Base-by-base conservation (phyloP, 768 basidiomycete species). In the Baorangia bicolor region DNA sequence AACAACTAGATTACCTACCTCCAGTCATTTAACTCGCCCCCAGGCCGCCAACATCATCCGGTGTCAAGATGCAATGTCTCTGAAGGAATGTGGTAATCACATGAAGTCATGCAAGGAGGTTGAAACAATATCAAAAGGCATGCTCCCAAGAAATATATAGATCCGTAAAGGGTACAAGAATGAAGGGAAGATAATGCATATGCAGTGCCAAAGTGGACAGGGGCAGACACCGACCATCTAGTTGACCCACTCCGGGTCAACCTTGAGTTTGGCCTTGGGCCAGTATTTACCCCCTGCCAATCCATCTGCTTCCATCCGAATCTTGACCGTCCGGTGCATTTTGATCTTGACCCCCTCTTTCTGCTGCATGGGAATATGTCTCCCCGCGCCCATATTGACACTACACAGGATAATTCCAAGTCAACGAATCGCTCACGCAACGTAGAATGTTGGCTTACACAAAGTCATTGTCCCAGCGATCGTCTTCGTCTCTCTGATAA, bases 261-360 rank as follows among this genome's bases (percentile, higher is more conserved):
- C 64, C 49, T 62, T 65, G 51, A 77, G 67, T 47, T 70, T 70
- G 4, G 79, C 75, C 41, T 63, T 72, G 7, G 81, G 81, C 49
- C 54, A 63, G 56, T 82, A 82, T 49, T 67, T 69, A 1, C 68
- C 67, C 1, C 20, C 64, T 7, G 20, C n/a, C 38, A 71, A 49
- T 1, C 71, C 69, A 27, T 73, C 64, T 1, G 84, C 79, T 27
- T 83, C 80, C 76, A 84, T 76, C 53, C 85, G 75, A 57, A 78
- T 60, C 58, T 72, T 70, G 51, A 83, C 82, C 25, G 76, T 68
- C 11, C 81, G 66, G 52, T 84, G 82, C 1, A 83, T 41, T 57
- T 79, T 81, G 43, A 78, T 53, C 52, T 78, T 76, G 45, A 76
- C 57, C 0, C 71, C 74, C 13, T 73, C 64, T 0, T 58, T 52